Conservation (phyloP, 1,284 basidiomycete genomes). For the Ustilago vetiveriae region DNA sequence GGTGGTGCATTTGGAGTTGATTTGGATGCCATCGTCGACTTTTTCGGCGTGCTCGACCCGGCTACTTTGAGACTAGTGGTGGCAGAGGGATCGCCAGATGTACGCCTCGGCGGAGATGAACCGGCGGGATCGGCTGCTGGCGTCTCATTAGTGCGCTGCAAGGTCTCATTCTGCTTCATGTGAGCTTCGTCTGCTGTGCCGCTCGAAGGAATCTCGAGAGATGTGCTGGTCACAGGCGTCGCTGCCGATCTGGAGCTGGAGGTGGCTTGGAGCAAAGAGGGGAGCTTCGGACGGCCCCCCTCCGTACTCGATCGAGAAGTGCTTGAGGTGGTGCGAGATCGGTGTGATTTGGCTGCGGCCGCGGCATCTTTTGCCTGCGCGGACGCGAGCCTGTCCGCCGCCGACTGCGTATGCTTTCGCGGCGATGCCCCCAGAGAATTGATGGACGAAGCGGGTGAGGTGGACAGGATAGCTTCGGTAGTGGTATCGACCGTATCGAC, state of each 20-base stretch:
- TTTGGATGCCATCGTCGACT: constrained; percentile 6
- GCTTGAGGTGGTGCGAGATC: constrained; percentile 27
- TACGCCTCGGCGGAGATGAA: constrained; percentile 9
- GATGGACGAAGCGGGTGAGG: constrained; percentile 37
- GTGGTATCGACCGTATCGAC: constrained; percentile 28
- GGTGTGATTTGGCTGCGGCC: constrained; percentile 30
- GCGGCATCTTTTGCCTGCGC: constrained; percentile 37
- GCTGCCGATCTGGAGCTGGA: constrained; percentile 14
- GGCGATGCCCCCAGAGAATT: constrained; percentile 26
- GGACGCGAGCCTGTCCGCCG: constrained; percentile 26
- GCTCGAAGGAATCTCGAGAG: constrained; percentile 8
- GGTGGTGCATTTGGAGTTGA: constrained; percentile 35
- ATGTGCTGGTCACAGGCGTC: constrained; percentile 24
- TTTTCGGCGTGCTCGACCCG: constrained; percentile 20
- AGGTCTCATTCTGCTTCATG: not conserved
- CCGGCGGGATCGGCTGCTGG: not conserved
- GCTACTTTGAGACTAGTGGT: constrained; percentile 20
- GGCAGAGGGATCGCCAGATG: constrained; percentile 10
- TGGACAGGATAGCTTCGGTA: constrained; percentile 29
- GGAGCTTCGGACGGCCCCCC: constrained; percentile 26
- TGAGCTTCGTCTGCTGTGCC: constrained; percentile 6
- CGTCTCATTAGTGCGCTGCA: not conserved
- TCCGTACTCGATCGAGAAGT: constrained; percentile 40
- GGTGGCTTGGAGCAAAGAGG: constrained; percentile 32
- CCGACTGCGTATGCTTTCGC: constrained; percentile 38